Conservation (phyloP, 2,329 filamentous ascomycete genomes). For the Clarireedia homoeocarpa region DNA sequence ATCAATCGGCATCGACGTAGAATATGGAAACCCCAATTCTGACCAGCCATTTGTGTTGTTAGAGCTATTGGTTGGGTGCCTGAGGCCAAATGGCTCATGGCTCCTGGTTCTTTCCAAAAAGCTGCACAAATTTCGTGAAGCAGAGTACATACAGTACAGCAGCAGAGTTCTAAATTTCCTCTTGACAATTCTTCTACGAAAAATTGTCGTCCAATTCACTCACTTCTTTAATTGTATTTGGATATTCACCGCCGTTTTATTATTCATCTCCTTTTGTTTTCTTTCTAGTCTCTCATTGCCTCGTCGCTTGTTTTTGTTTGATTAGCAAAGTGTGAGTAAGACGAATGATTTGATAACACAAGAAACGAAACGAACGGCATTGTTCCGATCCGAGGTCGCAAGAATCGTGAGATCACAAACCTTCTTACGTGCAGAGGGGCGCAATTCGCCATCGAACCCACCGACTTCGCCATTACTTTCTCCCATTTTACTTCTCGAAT, state of each 20-base stretch:
- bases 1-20: too few species aligned
- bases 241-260: neutral
- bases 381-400: neutral
- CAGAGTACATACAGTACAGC: too few species aligned
- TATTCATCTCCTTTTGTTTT: neutral
- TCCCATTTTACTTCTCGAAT: neutral
- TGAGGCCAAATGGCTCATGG: too few species aligned
- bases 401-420: neutral
- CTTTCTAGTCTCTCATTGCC: neutral
- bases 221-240: neutral
- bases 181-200: neutral
- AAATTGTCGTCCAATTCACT: neutral
- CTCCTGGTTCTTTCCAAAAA: too few species aligned
- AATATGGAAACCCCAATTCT: too few species aligned
- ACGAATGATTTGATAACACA: neutral
- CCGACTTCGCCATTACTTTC: neutral
- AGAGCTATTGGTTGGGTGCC: too few species aligned
- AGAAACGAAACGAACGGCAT: neutral
- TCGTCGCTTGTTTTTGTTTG: neutral
- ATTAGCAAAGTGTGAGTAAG: neutral
- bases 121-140: too few species aligned
- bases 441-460: neutral
- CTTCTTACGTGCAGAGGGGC: neutral
- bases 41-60: too few species aligned
- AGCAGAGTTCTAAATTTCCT: too few species aligned